Percentiles rank a stretch among this genome's conserved stretches.
phyloP scores from a whole-genome alignment of 2,329 filamentous ascomycete species.

The Colletotrichum gigasporum region DNA sequence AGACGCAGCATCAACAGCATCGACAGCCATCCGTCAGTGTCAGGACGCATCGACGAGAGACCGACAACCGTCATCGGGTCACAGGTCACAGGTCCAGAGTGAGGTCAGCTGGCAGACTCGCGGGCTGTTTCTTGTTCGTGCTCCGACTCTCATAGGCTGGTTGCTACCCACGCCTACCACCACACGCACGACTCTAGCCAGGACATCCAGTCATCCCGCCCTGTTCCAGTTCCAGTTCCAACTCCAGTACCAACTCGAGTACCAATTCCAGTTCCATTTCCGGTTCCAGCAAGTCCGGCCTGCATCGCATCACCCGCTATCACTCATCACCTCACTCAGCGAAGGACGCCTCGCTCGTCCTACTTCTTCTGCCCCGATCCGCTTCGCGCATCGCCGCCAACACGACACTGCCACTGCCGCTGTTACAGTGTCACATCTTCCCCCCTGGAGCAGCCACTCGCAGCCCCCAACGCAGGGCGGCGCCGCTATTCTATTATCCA shows the following conservation, averaged over 20 bases:
- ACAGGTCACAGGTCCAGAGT: constrained; percentile 23
- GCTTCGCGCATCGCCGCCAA: not conserved
- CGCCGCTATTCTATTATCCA: constrained; percentile 25
- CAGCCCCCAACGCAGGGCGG: constrained; percentile 20
- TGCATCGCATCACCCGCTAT: constrained; percentile 18
- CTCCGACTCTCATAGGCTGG: constrained; percentile 21
- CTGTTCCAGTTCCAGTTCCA: not conserved
- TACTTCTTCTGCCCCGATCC: not conserved
- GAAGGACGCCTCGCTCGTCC: not conserved
- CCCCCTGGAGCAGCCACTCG: constrained; percentile 16
- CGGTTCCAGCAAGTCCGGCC: not conserved
- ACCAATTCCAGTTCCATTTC: not conserved
- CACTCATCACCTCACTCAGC: constrained; percentile 9
- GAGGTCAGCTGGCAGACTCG: constrained; percentile 29
- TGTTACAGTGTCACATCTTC: constrained; percentile 13
- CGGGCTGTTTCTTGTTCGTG: not conserved
- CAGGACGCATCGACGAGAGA: not conserved
- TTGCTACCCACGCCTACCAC: constrained; percentile 21
- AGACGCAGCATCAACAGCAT: not conserved
- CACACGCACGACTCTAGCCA: constrained; percentile 4
- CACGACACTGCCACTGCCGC: constrained; percentile 6
- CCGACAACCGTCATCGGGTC: constrained; percentile 6
- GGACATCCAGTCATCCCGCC: constrained; percentile 6
- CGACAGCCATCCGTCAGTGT: not conserved
- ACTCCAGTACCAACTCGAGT: not conserved